Evolutionary conservation across 2,329 filamentous ascomycete species (phyloP).

Genomic region (Talaromyces sp.): DNA sequence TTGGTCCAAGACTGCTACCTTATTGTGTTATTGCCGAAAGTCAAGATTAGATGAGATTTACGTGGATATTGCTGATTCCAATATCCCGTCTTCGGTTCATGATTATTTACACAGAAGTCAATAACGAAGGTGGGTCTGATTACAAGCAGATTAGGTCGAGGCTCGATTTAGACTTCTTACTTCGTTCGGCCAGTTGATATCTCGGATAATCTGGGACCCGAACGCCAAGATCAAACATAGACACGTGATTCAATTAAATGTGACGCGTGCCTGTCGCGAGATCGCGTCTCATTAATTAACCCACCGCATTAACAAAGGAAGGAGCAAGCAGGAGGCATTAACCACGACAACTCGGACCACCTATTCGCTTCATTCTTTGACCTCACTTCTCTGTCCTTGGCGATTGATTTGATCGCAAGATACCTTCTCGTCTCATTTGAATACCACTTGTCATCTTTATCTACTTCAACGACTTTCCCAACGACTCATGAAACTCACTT

Average conservation of each 20-base stretch:
- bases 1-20: neutral
- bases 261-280: neutral
- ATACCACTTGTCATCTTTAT: too few relatives aligned
- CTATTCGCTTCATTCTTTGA: neutral
- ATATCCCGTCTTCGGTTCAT: neutral
- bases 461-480: neutral
- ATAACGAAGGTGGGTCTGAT: neutral
- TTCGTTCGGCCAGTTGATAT: neutral
- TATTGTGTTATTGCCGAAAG: neutral
- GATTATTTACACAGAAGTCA: neutral
- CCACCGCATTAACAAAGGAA: slow-evolving; percentile 1
- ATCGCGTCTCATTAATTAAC: neutral
- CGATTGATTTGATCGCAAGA: neutral
- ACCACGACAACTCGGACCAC: neutral
- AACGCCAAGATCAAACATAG: neutral
- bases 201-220: neutral
- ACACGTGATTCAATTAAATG: neutral
- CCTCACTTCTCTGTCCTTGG: neutral
- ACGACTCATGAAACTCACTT: neutral
- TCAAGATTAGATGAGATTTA: neutral
- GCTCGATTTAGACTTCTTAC: neutral
- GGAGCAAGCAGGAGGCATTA: neutral
- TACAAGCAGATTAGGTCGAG: neutral
- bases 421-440: neutral
- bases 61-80: too few relatives aligned